Base-by-base conservation (phyloP, 306 rosid species). In the Dryas octopetala region DNA sequence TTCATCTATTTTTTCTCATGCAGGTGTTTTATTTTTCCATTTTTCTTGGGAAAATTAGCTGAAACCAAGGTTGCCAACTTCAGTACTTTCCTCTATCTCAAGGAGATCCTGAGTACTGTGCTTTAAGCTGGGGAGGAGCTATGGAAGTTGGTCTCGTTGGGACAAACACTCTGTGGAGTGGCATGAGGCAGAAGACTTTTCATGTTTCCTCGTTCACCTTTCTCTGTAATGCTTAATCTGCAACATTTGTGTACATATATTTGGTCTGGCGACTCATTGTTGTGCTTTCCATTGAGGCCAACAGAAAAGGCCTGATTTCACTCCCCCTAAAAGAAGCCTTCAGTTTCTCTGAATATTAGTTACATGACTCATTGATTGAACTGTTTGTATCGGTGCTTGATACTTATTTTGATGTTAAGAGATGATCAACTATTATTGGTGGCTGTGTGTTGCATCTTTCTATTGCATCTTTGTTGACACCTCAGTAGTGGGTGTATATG, bases 201-300 rank as follows among this genome's bases (percentile, higher is more conserved):
- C n/a, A 44, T 14, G 19, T 78, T n/a, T 65, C 47, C 50, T 8
- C 19, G 19, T 69, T 68, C 40, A 48, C n/a, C 62, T 78, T 67
- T 60, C n/a, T 59, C 15, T 26, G 70, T 68, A 65, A 62, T 68
- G 69, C 16, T 54, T 60, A 70, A 41, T 60, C 41, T 68, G 81
- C 81, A 71, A 73, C 77, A 11, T 78, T 47, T 84, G 67, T 88
- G 87, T 88, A 87, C 81, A 88, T 90, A 85, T 85, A 69, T 86
- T 81, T 78, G 87, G 78, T 78, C 81, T 79, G 62, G 80, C 52
- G 52, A 82, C 69, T 58, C 43, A 59, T 13, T 58, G 80, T 71
- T 70, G 78, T 70, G 79, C 80, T 54, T 44, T 70, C 67, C 55
- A 62, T 74, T 55, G 77, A 80, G 80, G 72, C 66, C 71, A 75